These are phyloP conservation scores for Lasiosphaeria miniovina DNA, from an alignment of 495 filamentous ascomycete genomes.

Conservation along the genomic window DNA sequence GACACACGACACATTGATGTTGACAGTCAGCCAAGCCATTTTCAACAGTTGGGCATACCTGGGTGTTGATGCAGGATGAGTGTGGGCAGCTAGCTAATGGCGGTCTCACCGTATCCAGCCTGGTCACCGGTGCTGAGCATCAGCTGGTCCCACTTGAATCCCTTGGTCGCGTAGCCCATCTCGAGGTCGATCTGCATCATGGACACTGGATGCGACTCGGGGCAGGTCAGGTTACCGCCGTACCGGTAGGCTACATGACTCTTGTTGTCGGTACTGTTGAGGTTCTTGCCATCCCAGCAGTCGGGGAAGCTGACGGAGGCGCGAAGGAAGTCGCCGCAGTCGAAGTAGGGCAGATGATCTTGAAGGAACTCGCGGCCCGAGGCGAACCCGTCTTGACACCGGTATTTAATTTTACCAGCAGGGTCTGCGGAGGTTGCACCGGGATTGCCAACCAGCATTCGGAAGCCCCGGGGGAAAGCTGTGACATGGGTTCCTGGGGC, in stretches of 20 bases:
- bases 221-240: conserved; percentile 1
- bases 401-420: conserved; percentile 1
- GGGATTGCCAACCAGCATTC: conserved; percentile 8
- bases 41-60: background rate
- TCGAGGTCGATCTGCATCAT: conserved; percentile 11
- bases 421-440: background rate
- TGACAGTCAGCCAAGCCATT: too few relatives aligned
- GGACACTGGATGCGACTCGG: conserved; percentile 5
- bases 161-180: conserved; percentile 8
- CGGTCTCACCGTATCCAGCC: conserved; percentile 6
- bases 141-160: conserved; percentile 10
- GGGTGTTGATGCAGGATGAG: background rate
- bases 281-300: conserved; percentile 10
- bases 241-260: conserved; percentile 7
- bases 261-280: conserved; percentile 2
- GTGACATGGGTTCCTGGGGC: conserved; percentile 5
- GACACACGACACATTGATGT: background rate
- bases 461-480: conserved; percentile 9
- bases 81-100: background rate
- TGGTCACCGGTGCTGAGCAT: conserved; percentile 11
- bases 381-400: conserved; percentile 8
- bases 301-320: conserved; percentile 7
- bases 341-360: conserved; percentile 6
- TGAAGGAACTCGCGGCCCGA: conserved; percentile 4
- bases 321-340: conserved; percentile 6